These are phyloP conservation scores for Puccinia polysora DNA, from an alignment of 1,284 basidiomycete genomes.

Conservation along the genomic window DNA sequence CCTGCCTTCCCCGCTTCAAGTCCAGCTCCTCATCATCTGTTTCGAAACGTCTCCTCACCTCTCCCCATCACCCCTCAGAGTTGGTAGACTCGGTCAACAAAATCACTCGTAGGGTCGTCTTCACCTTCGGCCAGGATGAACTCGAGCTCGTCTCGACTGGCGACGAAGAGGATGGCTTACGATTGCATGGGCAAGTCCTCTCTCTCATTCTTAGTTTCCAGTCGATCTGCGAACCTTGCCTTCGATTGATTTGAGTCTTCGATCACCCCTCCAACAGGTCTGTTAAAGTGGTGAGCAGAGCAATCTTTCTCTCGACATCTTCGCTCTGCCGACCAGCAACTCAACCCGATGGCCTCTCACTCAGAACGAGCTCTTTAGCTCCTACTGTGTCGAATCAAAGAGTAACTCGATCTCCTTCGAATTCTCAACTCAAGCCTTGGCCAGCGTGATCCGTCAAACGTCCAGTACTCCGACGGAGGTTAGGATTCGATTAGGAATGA, in stretches of 20 bases:
- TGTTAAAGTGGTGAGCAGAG: conserved; percentile 12
- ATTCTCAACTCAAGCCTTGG: conserved; percentile 27
- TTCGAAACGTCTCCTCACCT: neutral
- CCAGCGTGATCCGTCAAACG: conserved; percentile 23
- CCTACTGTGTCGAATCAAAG: conserved; percentile 21
- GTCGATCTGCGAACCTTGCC: too few relatives aligned
- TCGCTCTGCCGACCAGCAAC: neutral
- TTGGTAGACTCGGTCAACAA: conserved; percentile 33
- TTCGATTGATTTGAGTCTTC: neutral
- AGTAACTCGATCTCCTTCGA: conserved; percentile 33
- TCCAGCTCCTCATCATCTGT: neutral
- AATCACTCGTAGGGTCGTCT: conserved; percentile 29
- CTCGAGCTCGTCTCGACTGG: conserved; percentile 25
- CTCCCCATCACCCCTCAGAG: neutral
- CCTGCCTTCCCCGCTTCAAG: neutral
- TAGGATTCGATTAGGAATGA: conserved; percentile 20
- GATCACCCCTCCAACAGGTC: conserved; percentile 3
- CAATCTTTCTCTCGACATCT: neutral
- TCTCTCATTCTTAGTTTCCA: neutral
- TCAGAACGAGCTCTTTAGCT: conserved; percentile 23
- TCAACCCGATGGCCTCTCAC: neutral
- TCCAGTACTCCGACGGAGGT: conserved; percentile 29
- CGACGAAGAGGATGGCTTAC: conserved; percentile 34
- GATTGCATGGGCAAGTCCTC: conserved; percentile 25
- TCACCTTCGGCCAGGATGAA: conserved; percentile 9